Conservation (phyloP, 768 basidiomycete genomes). For the Kwoniella mangroviensis region DNA sequence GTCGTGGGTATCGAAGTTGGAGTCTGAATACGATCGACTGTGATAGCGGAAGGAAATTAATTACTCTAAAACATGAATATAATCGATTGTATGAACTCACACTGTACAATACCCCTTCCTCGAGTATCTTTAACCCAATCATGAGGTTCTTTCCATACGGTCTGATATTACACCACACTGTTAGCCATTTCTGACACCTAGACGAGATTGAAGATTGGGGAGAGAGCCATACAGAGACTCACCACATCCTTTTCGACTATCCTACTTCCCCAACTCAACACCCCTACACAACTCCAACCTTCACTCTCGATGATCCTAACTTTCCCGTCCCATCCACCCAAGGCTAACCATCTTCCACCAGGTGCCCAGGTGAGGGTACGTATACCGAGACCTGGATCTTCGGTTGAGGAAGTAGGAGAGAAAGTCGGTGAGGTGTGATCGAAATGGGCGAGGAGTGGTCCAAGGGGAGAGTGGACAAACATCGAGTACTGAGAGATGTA, state of each 20-base stretch:
- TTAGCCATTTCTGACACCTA: background rate
- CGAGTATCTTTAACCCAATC: conserved; percentile 83
- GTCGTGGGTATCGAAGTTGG: conserved; percentile 33
- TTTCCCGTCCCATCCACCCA: conserved; percentile 89
- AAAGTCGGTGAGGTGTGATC: conserved; percentile 38
- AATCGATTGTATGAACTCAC: conserved; percentile 59
- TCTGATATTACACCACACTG: conserved; percentile 60
- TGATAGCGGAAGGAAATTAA: background rate
- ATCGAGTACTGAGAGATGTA: conserved; percentile 50
- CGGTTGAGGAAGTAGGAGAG: conserved; percentile 15
- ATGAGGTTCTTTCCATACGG: conserved; percentile 80
- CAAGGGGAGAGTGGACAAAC: conserved; percentile 55
- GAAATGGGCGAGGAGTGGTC: conserved; percentile 51
- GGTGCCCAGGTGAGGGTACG: conserved; percentile 84
- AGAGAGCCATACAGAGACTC: conserved; percentile 10
- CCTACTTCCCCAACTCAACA: conserved; percentile 25
- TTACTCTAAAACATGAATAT: background rate
- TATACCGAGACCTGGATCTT: conserved; percentile 84
- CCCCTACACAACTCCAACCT: conserved; percentile 53
- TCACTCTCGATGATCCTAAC: conserved; percentile 60
- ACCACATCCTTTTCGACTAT: conserved; percentile 32
- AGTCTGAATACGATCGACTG: conserved; percentile 39
- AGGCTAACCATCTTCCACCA: conserved; percentile 75
- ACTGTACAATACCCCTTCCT: conserved; percentile 85
- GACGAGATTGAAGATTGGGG: no score